Conservation (phyloP, 441 rosid genomes). For the Caryocar brasiliense region DNA sequence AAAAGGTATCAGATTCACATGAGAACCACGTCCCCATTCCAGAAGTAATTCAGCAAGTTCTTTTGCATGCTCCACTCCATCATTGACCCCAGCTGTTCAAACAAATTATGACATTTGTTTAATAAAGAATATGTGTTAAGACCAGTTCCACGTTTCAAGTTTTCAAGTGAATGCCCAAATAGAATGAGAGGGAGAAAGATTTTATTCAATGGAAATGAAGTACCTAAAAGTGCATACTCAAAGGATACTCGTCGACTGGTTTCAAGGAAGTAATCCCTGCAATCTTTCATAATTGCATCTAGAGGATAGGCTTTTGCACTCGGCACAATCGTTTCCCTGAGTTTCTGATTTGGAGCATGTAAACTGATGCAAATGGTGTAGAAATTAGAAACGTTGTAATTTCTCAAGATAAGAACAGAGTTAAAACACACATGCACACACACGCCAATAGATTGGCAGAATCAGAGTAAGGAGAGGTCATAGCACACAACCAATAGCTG, state of each 20-base stretch:
- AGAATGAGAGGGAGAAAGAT: not conserved
- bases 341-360: constrained; percentile 89
- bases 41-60: constrained; percentile 81
- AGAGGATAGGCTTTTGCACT: constrained; percentile 92
- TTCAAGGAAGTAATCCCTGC: constrained; percentile 71
- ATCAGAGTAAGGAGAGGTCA: no score
- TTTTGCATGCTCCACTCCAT: constrained; percentile 56
- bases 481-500: no score
- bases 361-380: constrained; percentile 36
- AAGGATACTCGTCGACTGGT: constrained; percentile 82
- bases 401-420: no score
- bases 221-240: constrained; percentile 87
- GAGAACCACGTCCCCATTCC: constrained; percentile 71
- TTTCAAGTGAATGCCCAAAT: not conserved
- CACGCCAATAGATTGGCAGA: no score
- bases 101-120: constrained; percentile 1
- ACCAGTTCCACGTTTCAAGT: not conserved
- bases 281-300: constrained; percentile 84
- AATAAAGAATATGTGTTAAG: not conserved
- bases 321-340: constrained; percentile 81
- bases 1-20: constrained; percentile 85
- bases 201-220: constrained; percentile 3
- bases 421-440: no score
- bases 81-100: constrained; percentile 81
- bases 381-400: not conserved